Percentiles rank a stretch among this genome's conserved stretches.
These are phyloP conservation scores for Mycotypha africana DNA, from an alignment of 371 early-diverging fungal species.

Conservation along the genomic window DNA sequence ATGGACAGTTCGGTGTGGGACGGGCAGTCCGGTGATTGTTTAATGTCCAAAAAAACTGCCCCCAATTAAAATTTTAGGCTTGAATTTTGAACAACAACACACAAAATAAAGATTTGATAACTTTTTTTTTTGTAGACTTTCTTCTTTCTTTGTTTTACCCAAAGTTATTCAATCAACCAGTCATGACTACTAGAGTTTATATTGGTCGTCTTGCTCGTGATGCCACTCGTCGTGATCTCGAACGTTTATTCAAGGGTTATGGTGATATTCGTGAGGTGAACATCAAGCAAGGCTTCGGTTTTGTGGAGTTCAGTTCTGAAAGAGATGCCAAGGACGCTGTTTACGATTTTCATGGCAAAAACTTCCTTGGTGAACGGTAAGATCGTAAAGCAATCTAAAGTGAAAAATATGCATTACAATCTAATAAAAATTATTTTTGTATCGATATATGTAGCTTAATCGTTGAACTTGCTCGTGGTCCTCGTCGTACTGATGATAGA, in stretches of 20 bases:
- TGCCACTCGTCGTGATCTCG: conserved; percentile 63
- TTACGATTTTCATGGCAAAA: conserved; percentile 62
- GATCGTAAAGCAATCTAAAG: too few species aligned
- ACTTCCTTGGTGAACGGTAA: conserved; percentile 75
- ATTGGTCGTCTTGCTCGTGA: conserved; percentile 68
- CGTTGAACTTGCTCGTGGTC: conserved; percentile 72
- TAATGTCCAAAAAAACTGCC: too few species aligned
- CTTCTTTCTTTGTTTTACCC: neutral
- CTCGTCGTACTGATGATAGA: conserved; percentile 48
- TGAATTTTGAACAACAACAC: too few species aligned
- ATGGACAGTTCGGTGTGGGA: too few species aligned
- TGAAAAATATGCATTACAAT: too few species aligned
- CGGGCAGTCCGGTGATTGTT: too few species aligned
- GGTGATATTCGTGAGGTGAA: conserved; percentile 72
- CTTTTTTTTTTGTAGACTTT: neutral
- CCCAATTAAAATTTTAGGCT: too few species aligned
- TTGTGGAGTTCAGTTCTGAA: conserved; percentile 69
- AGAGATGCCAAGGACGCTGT: conserved; percentile 77
- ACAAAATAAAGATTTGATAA: too few species aligned
- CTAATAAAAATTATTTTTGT: neutral
- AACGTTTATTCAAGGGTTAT: conserved; percentile 60
- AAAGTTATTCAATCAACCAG: neutral
- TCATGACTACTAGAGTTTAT: conserved; percentile 62
- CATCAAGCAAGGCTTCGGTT: conserved; percentile 72
- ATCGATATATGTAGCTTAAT: conserved; percentile 44